Evolutionary conservation across 768 basidiomycete genomes (phyloP).

Genomic region (Lactarius deliciosus): DNA sequence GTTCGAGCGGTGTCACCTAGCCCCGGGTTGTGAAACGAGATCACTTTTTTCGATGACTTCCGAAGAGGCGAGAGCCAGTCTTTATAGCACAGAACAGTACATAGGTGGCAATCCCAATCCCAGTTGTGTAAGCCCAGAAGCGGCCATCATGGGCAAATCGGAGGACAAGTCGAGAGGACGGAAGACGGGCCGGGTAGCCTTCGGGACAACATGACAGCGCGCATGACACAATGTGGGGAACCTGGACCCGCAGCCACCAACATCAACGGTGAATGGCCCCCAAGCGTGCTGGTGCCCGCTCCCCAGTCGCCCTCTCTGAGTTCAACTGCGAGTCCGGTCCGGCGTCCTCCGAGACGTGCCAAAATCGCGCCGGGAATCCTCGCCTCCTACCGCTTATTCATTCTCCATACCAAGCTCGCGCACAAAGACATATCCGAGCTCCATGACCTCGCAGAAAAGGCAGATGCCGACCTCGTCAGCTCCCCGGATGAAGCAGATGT

Average conservation of each 20-base stretch:
- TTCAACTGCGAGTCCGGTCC: background rate
- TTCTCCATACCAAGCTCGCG: constrained; percentile 34
- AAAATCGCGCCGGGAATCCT: constrained; percentile 22
- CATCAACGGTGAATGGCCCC: constrained; percentile 11
- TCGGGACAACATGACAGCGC: background rate
- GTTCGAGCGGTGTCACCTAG: too few species aligned
- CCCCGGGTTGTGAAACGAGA: too few species aligned
- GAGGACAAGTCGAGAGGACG: background rate
- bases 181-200: background rate
- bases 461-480: constrained; percentile 38
- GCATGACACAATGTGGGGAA: background rate
- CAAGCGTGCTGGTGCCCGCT: constrained; percentile 14
- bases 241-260: background rate
- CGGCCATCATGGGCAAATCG: too few species aligned
- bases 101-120: too few species aligned
- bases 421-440: constrained; percentile 33
- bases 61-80: too few species aligned
- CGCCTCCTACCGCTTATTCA: constrained; percentile 13
- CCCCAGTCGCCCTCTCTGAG: constrained; percentile 3
- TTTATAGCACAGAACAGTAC: too few species aligned
- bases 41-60: too few species aligned
- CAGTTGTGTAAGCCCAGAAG: too few species aligned
- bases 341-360: constrained; percentile 1
- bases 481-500: constrained; percentile 55
- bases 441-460: constrained; percentile 34